Evolutionary conservation across 805 yeast genomes (phyloP), one percentile per base, ranked within the genome.

Genomic region (Kazachstania viticola): DNA sequence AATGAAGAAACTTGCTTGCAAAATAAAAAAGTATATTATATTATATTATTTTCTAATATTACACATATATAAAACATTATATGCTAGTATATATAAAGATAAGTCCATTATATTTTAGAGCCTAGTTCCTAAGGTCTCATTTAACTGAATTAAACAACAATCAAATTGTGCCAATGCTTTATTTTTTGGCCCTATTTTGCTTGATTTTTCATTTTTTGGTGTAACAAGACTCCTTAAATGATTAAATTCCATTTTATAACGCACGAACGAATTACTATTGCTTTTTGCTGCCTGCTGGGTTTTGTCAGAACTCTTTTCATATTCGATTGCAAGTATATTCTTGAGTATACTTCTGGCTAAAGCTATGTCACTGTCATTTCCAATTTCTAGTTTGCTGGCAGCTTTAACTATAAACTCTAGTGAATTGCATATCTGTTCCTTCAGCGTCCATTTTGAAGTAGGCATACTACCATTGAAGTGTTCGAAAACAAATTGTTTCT

Each of bases 241-340:
- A 11, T 33, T 38, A 24, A 39, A 49, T n/a, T 36, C 30, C 3
- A 39, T 31, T 25, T 37, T 34, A 26, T 32, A 39, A 22, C 35
- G 32, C 13, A 32, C 27, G 19, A 35, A 38, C n/a, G 32, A 29
- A 12, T 16, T 19, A 9, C 29, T 28, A 22, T 22, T 16, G 4
- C 21, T 16, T 21, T 17, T 17, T 22, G 22, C 23, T 8, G 35
- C 34, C 14, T 24, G 32, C 5, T 36, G 28, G 3, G 43, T n/a
- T n/a, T n/a, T n/a, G n/a, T n/a, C n/a, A 33, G 24, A 39, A 27
- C 38, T 28, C 22, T 46, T 51, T 16, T 50, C 46, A 33, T 36
- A 51, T 28, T 52, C 55, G 28, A 48, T 32, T 4, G 52, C 44
- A 14, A 54, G 30, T 9, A 55, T 16, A 32, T 53, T 55, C 28